A percentile compares a stretch with the other conserved stretches of the same genome.
These are phyloP conservation scores for Acacia crassicarpa DNA, from an alignment of 306 rosid genomes.

Conservation along the genomic window DNA sequence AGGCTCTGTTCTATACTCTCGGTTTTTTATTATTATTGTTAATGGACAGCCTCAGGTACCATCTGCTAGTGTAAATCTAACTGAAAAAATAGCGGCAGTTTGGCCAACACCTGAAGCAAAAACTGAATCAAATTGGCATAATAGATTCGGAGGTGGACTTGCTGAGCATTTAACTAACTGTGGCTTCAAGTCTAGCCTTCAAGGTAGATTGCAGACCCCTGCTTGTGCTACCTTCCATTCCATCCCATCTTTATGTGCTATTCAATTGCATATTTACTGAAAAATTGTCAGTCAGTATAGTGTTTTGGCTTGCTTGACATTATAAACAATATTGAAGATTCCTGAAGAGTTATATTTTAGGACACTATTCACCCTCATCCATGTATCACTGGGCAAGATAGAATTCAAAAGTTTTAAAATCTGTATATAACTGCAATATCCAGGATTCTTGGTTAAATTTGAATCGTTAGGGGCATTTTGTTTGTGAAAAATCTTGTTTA, in stretches of 20 bases:
- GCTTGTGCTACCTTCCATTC: too few species aligned
- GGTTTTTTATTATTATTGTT: neutral
- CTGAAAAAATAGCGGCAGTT: conserved; percentile 74
- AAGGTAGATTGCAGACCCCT: conserved; percentile 44
- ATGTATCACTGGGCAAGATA: too few species aligned
- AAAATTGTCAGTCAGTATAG: too few species aligned
- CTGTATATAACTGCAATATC: neutral
- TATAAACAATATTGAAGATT: too few species aligned
- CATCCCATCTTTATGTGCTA: too few species aligned
- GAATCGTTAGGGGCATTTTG: neutral
- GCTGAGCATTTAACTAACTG: conserved; percentile 82
- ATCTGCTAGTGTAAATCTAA: conserved; percentile 80
- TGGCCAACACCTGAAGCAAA: conserved; percentile 65
- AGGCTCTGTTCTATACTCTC: conserved; percentile 19
- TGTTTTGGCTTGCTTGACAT: too few species aligned
- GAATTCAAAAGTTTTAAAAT: neutral
- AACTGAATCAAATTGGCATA: conserved; percentile 54
- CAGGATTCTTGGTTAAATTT: neutral
- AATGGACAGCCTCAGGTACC: conserved; percentile 79
- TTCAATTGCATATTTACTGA: too few species aligned
- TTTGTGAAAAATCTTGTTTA: neutral
- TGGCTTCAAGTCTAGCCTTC: conserved; percentile 75
- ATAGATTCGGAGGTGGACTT: conserved; percentile 74
- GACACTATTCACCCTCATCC: too few species aligned
- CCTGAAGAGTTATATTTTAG: too few species aligned